Base-by-base conservation (phyloP, 2,329 filamentous ascomycete species). In the Hypoxylon sp. region DNA sequence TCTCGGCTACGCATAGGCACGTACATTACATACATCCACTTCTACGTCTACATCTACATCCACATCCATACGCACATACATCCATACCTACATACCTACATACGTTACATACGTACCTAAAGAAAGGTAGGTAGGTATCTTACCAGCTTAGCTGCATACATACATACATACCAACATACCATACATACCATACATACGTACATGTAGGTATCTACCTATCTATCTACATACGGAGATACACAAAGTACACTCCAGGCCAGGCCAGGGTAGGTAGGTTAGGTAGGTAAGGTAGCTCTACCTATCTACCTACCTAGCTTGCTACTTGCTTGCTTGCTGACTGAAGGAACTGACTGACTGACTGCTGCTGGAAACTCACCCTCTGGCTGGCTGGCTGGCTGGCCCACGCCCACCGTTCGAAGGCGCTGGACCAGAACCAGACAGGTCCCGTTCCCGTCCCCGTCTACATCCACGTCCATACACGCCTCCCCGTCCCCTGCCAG, bases 401-500 rank as follows among this genome's bases (percentile, higher is more conserved):
- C 41, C 40, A 56, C 48, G 43, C 50, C 56, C 45, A 56, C 52
- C 56, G 52, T 56, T 59, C 53, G 49, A 59, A n/a, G 53, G 49
- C 49, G 53, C 49, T 59, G 52, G 56, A 48, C 49, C 49, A 46
- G 49, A 49, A 34, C 51, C 35, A 37, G 47, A 54, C 31, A 52
- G 44, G 36, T 53, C 48, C 48, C 46, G 36, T 54, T 45, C 55
- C 57, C 58, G 62, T 66, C 61, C 12, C 32, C 36, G 45, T 49
- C 35, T 34, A 45, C 51, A 34, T 44, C 44, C 35, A 40, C 17
- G 19, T 30, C 46, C 36, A 34, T 21, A 36, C 44, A 47, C 50
- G 42, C 23, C 43, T 44, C 63, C 61, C 61, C 60, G 60, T 65
- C 60, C 62, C 57, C 60, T 66, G 63, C 57, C 61, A 59, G 53